Evolutionary conservation across 192 early-diverging fungal species (phyloP).

Genomic region (Funneliformis mosseae): DNA sequence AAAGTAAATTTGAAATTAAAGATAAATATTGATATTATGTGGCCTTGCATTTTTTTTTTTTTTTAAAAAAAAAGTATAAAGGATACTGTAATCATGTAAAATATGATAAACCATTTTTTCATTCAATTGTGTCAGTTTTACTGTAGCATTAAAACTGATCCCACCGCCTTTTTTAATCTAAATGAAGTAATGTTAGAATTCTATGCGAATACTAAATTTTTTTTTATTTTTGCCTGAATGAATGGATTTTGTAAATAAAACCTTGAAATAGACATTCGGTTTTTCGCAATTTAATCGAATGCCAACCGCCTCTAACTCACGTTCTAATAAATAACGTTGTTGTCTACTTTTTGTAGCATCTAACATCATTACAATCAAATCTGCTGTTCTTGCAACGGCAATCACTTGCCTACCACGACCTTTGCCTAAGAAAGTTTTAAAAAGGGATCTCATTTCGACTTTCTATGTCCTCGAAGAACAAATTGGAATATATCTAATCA

Average conservation of each 20-base stretch:
- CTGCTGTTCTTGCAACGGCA: slow-evolving; percentile 94
- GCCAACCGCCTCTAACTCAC: slow-evolving; percentile 94
- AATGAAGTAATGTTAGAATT: background rate
- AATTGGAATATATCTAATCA: background rate
- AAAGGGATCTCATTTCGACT: background rate
- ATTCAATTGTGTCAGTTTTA: slow-evolving; percentile 81
- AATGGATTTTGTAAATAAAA: slow-evolving; percentile 30
- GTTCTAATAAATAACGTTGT: slow-evolving; percentile 85
- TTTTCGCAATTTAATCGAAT: slow-evolving; percentile 84
- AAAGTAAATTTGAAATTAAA: slow-evolving; percentile 9
- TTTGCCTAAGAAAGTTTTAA: slow-evolving; percentile 48
- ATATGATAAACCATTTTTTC: slow-evolving; percentile 93
- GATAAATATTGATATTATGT: background rate
- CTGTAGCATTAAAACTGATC: slow-evolving; percentile 90
- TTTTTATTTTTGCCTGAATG: background rate
- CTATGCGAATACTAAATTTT: slow-evolving; percentile 9
- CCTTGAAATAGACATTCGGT: slow-evolving; percentile 97
- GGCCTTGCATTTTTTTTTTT: background rate
- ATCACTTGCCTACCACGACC: slow-evolving; percentile 98
- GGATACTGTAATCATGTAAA: slow-evolving; percentile 89
- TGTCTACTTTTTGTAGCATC: slow-evolving; percentile 91
- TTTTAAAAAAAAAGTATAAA: background rate
- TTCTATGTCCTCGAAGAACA: background rate
- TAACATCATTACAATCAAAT: slow-evolving; percentile 97
- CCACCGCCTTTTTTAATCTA: slow-evolving; percentile 95